Evolutionary conservation across 2,329 filamentous ascomycete genomes (phyloP), one percentile per base, ranked within the genome.

Genomic region (Neoascochyta sp.): DNA sequence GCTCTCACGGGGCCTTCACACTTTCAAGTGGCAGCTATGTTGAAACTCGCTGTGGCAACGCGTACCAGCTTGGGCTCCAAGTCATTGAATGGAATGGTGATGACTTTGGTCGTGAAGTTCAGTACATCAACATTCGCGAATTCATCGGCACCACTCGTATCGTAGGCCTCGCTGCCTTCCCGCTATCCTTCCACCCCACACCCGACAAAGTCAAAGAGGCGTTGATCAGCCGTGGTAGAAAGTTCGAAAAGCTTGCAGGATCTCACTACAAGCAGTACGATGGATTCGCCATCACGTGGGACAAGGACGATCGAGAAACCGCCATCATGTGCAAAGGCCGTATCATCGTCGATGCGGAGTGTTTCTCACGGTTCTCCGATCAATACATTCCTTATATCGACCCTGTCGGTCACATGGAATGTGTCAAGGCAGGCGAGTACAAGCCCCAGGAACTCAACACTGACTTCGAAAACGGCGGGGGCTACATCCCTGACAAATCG

Each of bases 121-220:
- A 56, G 19, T 31, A 29, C 7, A 47, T 62, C 10, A 36, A 38
- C 13, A 22, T 59, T 13, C 29, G 38, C 32, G 32, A 44, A 10
- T 95, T 94, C 67, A 80, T 82, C 29, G 88, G 88, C 1, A 77
- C 83, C 9, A 75, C 81, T 35, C 86, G 84, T 59, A 94, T 95
- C 53, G 83, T 80, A 13, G 84, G 77, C 48, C 70, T 94, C 5
- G 65, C 75, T 1, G 83, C 78, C 39, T 92, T 85, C 52, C 88
- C 88, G 0, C 68, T 94, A 5, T 72, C 81, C 39, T 92, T 88
- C 54, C 86, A 92, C 65, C 80, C 79, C 40, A 75, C 87, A 37
- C 72, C 85, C 32, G 68, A 73, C 4, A 71, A 72, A 18, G 45
- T 93, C 22, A 78, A 77, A 29, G 63, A 71, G 35, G 70, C 79